Evolutionary conservation across 2,329 filamentous ascomycete genomes (phyloP).

Genomic region (Ilyonectria destructans): DNA sequence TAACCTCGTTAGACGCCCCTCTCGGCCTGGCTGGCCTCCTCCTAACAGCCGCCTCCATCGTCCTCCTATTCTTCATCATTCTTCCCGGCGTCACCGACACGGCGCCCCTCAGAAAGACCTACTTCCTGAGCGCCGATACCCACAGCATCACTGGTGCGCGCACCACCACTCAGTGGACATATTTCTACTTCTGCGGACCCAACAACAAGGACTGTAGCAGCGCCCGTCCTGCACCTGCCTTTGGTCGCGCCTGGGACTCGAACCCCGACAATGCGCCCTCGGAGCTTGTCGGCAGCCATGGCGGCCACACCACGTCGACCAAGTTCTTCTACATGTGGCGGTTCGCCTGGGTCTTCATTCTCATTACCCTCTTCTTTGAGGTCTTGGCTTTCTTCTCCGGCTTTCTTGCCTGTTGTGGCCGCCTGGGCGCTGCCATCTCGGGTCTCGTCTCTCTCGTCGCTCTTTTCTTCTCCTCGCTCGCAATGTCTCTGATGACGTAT

Average conservation of each 20-base stretch:
- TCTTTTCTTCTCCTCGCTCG: constrained; percentile 79
- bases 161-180: constrained; percentile 86
- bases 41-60: constrained; percentile 67
- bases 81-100: constrained; percentile 67
- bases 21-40: constrained; percentile 62
- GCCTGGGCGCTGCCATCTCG: constrained; percentile 79
- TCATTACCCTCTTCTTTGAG: constrained; percentile 88
- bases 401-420: constrained; percentile 79
- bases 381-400: constrained; percentile 77
- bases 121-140: constrained; percentile 89
- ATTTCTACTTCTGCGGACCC: constrained; percentile 85
- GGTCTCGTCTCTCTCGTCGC: constrained; percentile 72
- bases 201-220: constrained; percentile 76
- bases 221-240: constrained; percentile 74
- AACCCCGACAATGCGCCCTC: constrained; percentile 62
- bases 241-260: constrained; percentile 80
- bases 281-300: constrained; percentile 67
- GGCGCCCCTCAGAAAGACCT: constrained; percentile 80
- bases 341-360: constrained; percentile 93
- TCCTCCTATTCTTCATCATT: constrained; percentile 74
- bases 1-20: constrained; percentile 54
- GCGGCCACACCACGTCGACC: constrained; percentile 68
- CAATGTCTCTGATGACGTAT: constrained; percentile 83
- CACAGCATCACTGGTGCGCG: constrained; percentile 79
- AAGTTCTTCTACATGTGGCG: constrained; percentile 88